Evolutionary conservation across 2,329 filamentous ascomycete species (phyloP), one percentile per base, ranked within the genome.

Genomic region (Monosporascus sp.): DNA sequence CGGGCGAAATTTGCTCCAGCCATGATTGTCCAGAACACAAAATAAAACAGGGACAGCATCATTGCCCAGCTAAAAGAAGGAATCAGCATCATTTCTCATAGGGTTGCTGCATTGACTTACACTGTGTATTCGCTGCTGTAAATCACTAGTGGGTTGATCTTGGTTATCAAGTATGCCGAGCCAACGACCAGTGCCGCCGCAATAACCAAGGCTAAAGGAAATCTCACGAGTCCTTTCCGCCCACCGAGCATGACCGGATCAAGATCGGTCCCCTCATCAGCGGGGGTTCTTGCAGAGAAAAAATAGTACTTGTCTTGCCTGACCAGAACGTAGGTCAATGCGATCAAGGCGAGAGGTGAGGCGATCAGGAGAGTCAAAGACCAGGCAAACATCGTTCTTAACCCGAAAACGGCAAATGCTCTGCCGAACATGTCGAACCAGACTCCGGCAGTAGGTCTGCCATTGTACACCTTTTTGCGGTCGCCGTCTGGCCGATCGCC

Each of bases 381-480:
- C 72, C 94, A 84, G 3, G 90, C 91, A 70, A 97, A 97, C 53
- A 97, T 79, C 7, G 89, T 91, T 57, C 88, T 83, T 39, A 97
- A 77, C 47, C 81, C 80, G 65, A 97, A 89, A 2, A 96, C 78
- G 17, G 87, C 89, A 68, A 97, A 91, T 1, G 78, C 78, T 51
- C 78, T 81, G 44, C 93, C 94, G 59, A 96, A 93, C 7, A 97
- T 72, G 65, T 97, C 94, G 65, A 97, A 97, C 90, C 92, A 99
- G 15, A 97, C 90, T 31, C 85, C 89, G 54, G 82, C 76, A 17
- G 80, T 84, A 5, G 84, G 84, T 37, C 73, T 76, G 9, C 89
- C 88, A 56, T 85, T 88, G 57, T 82, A 77, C 2, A 87, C 81
- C 61, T 85, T 84, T 51, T 79, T 81, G 49, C 76, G 74, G 52